Base-by-base conservation (phyloP, 164 flowering plant species). In the Akebia trifoliata region DNA sequence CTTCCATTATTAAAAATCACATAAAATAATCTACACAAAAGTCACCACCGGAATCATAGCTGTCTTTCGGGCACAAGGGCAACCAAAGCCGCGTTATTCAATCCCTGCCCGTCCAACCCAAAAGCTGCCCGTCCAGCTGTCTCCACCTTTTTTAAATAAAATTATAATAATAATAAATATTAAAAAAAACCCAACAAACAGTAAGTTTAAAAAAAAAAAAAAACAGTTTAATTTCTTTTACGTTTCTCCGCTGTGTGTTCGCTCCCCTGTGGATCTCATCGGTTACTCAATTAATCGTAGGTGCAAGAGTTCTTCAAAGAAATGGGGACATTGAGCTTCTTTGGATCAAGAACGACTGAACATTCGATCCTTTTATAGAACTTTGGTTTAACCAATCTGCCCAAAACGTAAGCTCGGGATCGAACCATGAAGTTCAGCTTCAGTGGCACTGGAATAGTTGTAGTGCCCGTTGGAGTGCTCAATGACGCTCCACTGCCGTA, bases 371-470 rank as follows among this genome's bases (percentile, higher is more conserved):
- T 69, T 68, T 70, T 83, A 66, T 77, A 54, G 79, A 89, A 92
- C 57, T 80, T 86, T 0, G 95, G 89, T 59, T 85, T 86, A 17
- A 92, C 98, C 62, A 92, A 34, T 59, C 79, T 77, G 0, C 98
- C 98, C 68, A 92, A 39, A 18, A 92, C 98, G 48, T 86, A 76
- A 20, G 81, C 98, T 63, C 78, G 74, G 2, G 98, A 80, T 64
- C 83, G 67, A 32, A 89, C 74, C 54, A 46, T 56, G 60, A 81
- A 89, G 21, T 56, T 78, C 72, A 92, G 46, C 6, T 69, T 76
- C 62, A 92, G 9, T 0, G 79, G 72, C 64, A 92, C 79, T 0
- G 87, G 87, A 12, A 63, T 11, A 0, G 79, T 59, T 1, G 78
- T 59, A 22, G 62, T 69, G 12, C 92, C 91, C 0, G 78, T 78